A percentile compares a stretch with the other conserved stretches of the same genome.
Conservation (phyloP, 306 rosid genomes). For the Medicago lupulina region DNA sequence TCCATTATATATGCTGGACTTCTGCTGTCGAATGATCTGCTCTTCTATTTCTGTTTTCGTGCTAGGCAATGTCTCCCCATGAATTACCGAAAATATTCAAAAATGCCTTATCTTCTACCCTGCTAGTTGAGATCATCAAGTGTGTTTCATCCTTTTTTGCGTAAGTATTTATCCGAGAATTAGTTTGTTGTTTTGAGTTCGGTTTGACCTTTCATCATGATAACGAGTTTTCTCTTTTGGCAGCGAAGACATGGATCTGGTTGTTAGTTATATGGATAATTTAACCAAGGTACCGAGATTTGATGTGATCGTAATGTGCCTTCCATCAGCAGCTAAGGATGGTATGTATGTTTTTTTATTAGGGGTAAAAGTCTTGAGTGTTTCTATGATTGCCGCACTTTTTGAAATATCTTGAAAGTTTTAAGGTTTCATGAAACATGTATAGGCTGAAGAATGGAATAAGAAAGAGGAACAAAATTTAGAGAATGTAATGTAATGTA, state of each 20-base stretch:
- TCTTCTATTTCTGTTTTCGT: constrained; percentile 22
- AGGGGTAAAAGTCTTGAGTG: not conserved
- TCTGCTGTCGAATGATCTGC: constrained; percentile 26
- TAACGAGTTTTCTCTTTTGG: constrained; percentile 35
- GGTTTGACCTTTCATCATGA: constrained; percentile 35
- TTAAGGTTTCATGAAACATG: not conserved
- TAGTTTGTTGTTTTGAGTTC: constrained; percentile 11
- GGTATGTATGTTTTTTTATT: constrained; percentile 55
- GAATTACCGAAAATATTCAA: constrained; percentile 80
- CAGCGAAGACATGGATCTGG: constrained; percentile 83
- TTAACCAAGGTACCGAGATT: constrained; percentile 84
- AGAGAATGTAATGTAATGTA: not conserved
- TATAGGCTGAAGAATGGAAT: not conserved
- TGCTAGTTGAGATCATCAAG: constrained; percentile 77
- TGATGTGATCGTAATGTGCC: constrained; percentile 77
- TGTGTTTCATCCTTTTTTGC: constrained; percentile 76
- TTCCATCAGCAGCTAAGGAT: constrained; percentile 64
- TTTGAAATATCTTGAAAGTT: constrained; percentile 6
- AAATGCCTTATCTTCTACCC: constrained; percentile 75
- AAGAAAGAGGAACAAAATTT: not conserved
- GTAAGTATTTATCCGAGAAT: constrained; percentile 52
- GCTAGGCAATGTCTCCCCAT: constrained; percentile 70
- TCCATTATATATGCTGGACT: constrained; percentile 19
- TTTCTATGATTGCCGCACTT: constrained; percentile 13
- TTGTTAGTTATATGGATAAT: constrained; percentile 65